Evolutionary conservation across 108 stramenopile species (phyloP), one percentile per base, ranked within the genome.

Genomic region (Fragilaria crotonensis): DNA sequence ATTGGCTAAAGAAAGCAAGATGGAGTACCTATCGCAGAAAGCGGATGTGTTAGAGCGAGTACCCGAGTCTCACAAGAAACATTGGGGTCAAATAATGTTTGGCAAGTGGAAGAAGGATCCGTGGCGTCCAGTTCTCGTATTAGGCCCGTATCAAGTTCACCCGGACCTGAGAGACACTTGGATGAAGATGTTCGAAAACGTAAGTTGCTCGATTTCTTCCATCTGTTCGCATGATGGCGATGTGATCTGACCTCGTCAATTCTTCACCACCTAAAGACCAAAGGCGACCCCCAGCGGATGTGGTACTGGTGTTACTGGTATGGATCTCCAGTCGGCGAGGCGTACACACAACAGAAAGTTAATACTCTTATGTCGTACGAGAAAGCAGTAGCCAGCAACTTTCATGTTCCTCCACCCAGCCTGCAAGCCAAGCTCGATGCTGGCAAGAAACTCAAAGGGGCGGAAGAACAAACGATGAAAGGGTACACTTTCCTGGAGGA

Each of bases 111-210:
- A 68, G 14, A 81, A 78, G 33, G 62, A 72, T 51, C 56, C 57
- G 48, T 66, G 78, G 36, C 7, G 36, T 33, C 90, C 86, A 1
- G 63, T 73, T 7, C 51, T 87, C 47, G 72, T 84, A 28, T 30
- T 88, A 60, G 81, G 74, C 25, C 90, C 86, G 25, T 91, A 75
- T 70, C 70, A 79, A 49, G 80, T 86, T 11, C 65, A 72, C 18
- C 84, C 86, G 7, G 66, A 62, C 26, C 72, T 84, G 22, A 60
- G 90, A 27, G 68, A 79, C 17, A 67, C 63, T 60, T 91, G 90
- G 90, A 60, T 82, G 55, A 57, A 72, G 1, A 85, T 84, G 83
- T 85, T 72, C 75, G 54, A 82, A 17, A 86, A 85, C 49, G 90
- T 91, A 76, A 67, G 89, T 72, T 25, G 50, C 26, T 56, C 5